Base-by-base conservation (phyloP, 305 asterid species). In the Fraxinus nigra region DNA sequence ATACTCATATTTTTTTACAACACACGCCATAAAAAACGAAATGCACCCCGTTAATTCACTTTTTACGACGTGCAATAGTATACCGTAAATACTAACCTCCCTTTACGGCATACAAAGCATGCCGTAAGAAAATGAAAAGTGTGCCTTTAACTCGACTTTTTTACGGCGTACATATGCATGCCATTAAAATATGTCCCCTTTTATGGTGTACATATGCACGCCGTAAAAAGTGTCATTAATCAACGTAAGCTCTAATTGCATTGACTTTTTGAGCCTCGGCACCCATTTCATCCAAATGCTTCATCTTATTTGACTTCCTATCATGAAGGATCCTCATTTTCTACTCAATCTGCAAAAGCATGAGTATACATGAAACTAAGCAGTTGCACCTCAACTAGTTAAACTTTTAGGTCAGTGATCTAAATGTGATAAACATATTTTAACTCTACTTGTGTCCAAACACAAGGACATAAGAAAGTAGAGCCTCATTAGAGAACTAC, bases 311-410 rank as follows among this genome's bases (percentile, higher is more conserved):
- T 75, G 89, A 38, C 85, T 91, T 95, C 67, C 82, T 86, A 82
- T 93, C 95, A 72, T 93, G 98, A 5, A 86, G 90, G 72, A 95
- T 74, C 89, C 98, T 90, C 97, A 91, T 93, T 89, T 87, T 93
- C 88, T 95, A 98, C 92, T 95, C 98, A 77, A 85, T 91, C 97
- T 92, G 90, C 80, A 88, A 78, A 83, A 85, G 30, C 74, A 74
- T 24, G 33, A 80, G 72, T 61, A 84, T 32, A 81, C 74, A 80
- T 40, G 78, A 72, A 20, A 34, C 37, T 10, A 74, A 79, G 22
- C 28, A 34, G 82, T 59, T 20, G 79, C 26, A 51, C 38, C 34
- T 78, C 75, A 59, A 11, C 46, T 54, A 30, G 61, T 63, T 51
- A 72, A 78, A 43, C 30, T 72, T 75, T 51, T 51, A 51, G 61